Base-by-base conservation (phyloP, 208 protist species). In the Acanthamoeba lenticulata region DNA sequence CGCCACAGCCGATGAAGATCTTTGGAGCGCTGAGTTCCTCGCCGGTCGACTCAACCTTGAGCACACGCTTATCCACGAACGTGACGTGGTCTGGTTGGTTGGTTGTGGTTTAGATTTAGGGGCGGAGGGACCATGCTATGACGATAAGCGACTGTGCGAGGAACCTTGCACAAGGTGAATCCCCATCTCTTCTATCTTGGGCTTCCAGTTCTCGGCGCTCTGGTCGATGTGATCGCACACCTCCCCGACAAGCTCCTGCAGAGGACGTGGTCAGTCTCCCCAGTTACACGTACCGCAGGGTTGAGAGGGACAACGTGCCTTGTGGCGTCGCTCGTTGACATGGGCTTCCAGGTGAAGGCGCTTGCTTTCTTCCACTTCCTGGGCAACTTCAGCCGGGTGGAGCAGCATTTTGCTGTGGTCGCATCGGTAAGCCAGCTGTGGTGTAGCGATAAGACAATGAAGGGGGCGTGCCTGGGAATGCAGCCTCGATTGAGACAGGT, bases 401-500 rank as follows among this genome's bases (percentile, higher is more conserved):
- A 95, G 89, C 19, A 95, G 90, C 79, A 89, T 89, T 29, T 89
- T 89, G 21, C 72, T 81, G 38, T 27, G 15, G 9, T 19, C 32
- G 36, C 62, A 38, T 5, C 62, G n/a, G 32, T 36, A 36, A 17
- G 2, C 62, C 7, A 17, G 2, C n/a, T 27, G 27, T 7, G 57
- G 24, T 67, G 57, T 7, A n/a, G n/a, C n/a, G n/a, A n/a, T 21
- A 5, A 67, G 57, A n/a, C n/a, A n/a, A 15, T 38, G 5, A 69
- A 27, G 27, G 1, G 5, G n/a, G 67, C 94, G 24, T 38, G 47
- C 72, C 38, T 72, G 38, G 94, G 94, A 62, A 95, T 95, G 79
- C 94, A 95, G n/a, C 94, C 94, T n/a, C 91, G 45, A 34, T 95
- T 95, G 4, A 95, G 69, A 60, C 94, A 95, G 7, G 94, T 95